Conservation (phyloP, 179 eudicot genomes). For the Carnegiea gigantea region DNA sequence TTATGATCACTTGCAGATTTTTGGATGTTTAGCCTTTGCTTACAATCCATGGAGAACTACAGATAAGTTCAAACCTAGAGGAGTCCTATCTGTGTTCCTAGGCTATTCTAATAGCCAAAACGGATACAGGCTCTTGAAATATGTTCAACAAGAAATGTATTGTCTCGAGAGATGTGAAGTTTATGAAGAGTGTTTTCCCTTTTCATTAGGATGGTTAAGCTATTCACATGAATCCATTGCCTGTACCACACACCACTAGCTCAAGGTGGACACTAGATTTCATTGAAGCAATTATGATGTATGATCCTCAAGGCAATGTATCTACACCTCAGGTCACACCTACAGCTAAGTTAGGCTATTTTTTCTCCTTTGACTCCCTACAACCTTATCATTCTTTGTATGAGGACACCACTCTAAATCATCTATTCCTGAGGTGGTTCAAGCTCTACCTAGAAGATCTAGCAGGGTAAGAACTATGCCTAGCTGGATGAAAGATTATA, state of each 20-base stretch:
- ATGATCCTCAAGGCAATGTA: too few relatives aligned
- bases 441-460: too few relatives aligned
- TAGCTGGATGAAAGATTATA: too few relatives aligned
- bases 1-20: not conserved
- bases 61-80: not conserved
- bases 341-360: too few relatives aligned
- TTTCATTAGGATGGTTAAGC: not conserved
- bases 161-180: not conserved
- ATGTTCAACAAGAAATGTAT: not conserved
- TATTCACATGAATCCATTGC: not conserved
- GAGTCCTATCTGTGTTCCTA: not conserved
- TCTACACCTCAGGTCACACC: too few relatives aligned
- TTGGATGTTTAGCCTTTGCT: not conserved
- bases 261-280: not conserved
- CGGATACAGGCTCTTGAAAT: not conserved
- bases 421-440: too few relatives aligned
- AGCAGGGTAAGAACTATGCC: too few relatives aligned
- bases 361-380: too few relatives aligned
- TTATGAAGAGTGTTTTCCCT: not conserved
- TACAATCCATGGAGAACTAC: not conserved
- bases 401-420: too few relatives aligned
- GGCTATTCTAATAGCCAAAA: not conserved
- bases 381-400: too few relatives aligned
- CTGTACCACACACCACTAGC: not conserved
- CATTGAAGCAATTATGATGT: too few relatives aligned